Evolutionary conservation across 768 basidiomycete species (phyloP).

Genomic region (Rhizopogon sp.): DNA sequence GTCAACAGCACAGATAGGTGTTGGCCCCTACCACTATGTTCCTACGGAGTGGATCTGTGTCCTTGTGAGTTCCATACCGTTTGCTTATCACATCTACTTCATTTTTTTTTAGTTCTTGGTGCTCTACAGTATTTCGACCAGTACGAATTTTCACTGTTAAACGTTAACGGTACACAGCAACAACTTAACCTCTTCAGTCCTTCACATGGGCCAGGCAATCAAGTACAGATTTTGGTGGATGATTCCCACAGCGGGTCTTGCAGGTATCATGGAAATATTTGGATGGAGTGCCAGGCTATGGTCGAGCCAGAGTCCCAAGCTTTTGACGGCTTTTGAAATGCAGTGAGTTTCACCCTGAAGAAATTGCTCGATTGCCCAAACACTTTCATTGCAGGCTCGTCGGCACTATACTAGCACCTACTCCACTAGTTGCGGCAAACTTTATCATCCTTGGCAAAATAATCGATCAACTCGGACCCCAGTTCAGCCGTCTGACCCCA

Average conservation of each 20-base stretch:
- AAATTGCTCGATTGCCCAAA: too few species aligned
- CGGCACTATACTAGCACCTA: slow-evolving; percentile 48
- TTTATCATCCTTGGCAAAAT: slow-evolving; percentile 50
- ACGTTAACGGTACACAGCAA: background rate
- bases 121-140: slow-evolving; percentile 35
- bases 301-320: slow-evolving; percentile 30
- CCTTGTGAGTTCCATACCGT: slow-evolving; percentile 6
- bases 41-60: slow-evolving; percentile 34
- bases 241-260: slow-evolving; percentile 41
- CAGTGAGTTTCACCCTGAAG: slow-evolving; percentile 28
- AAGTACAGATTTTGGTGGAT: slow-evolving; percentile 48
- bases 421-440: slow-evolving; percentile 50
- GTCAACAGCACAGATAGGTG: too few species aligned
- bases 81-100: background rate
- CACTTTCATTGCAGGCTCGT: slow-evolving; percentile 17
- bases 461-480: slow-evolving; percentile 36
- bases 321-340: slow-evolving; percentile 33
- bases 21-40: slow-evolving; percentile 32
- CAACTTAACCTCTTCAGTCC: slow-evolving; percentile 24
- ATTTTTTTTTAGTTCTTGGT: slow-evolving; percentile 24
- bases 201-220: slow-evolving; percentile 42
- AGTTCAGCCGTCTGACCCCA: slow-evolving; percentile 45
- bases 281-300: slow-evolving; percentile 56
- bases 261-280: slow-evolving; percentile 44
- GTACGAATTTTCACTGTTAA: slow-evolving; percentile 21